A percentile compares a stretch with the other conserved stretches of the same genome.
phyloP scores from a whole-genome alignment of 2,329 filamentous ascomycete genomes.

The Bertia moriformis region DNA sequence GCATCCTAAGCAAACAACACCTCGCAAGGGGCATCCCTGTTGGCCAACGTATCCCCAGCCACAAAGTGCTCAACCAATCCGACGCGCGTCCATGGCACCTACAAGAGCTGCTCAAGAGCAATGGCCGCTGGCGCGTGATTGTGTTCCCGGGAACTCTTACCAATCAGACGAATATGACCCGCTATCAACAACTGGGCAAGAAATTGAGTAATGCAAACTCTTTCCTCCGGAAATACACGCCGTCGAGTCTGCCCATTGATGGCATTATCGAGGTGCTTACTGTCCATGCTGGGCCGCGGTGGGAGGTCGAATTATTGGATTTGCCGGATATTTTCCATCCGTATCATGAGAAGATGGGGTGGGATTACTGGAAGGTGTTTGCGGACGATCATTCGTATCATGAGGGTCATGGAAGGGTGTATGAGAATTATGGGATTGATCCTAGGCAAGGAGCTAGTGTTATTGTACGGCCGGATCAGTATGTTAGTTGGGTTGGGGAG shows the following conservation, averaged over 20 bases:
- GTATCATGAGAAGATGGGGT: conserved; percentile 28
- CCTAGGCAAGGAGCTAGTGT: conserved; percentile 38
- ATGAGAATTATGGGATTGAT: conserved; percentile 44
- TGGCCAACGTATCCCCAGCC: conserved; percentile 42
- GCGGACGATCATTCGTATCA: conserved; percentile 37
- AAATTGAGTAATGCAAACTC: conserved; percentile 17
- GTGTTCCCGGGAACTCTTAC: conserved; percentile 47
- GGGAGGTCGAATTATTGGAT: conserved; percentile 31
- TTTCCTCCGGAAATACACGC: conserved; percentile 29
- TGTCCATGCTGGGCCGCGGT: conserved; percentile 37
- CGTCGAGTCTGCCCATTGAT: conserved; percentile 9
- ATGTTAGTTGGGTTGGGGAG: conserved; percentile 30
- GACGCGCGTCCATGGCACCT: conserved; percentile 41
- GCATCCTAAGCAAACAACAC: conserved; percentile 14
- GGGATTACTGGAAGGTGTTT: conserved; percentile 41
- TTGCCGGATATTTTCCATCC: conserved; percentile 32
- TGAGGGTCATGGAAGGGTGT: conserved; percentile 31
- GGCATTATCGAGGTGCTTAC: conserved; percentile 42
- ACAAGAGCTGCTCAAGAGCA: conserved; percentile 36
- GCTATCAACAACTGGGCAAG: conserved; percentile 30
- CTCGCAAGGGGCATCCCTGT: conserved; percentile 28
- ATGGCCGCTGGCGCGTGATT: conserved; percentile 42
- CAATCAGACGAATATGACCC: conserved; percentile 20
- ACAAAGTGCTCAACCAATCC: conserved; percentile 43
- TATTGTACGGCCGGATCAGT: conserved; percentile 52